Conservation (phyloP, 768 basidiomycete genomes). For the Sporobolomyces roseus region DNA sequence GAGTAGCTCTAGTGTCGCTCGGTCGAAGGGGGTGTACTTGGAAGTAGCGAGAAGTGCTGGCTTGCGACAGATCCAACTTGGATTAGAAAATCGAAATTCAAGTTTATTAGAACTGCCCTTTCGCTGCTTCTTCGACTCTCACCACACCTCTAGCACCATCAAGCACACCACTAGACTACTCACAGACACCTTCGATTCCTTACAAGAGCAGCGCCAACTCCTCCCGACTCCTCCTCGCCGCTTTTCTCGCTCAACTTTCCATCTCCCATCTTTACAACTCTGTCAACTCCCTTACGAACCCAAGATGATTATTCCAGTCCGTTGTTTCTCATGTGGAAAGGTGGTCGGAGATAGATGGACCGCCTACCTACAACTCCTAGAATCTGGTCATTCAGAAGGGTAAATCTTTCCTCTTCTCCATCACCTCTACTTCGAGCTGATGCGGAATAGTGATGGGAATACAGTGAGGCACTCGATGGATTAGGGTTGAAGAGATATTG, state of each 20-base stretch:
- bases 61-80: too few species aligned
- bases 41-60: too few species aligned
- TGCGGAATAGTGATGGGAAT: neutral
- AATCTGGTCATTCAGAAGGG: conserved; percentile 83
- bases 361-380: conserved; percentile 70
- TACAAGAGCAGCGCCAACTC: neutral
- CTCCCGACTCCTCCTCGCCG: neutral
- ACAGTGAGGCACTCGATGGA: conserved; percentile 81
- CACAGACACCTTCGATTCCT: too few species aligned
- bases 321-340: conserved; percentile 87
- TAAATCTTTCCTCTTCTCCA: conserved; percentile 51
- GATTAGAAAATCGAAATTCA: too few species aligned
- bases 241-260: neutral
- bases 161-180: too few species aligned
- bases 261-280: neutral
- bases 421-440: neutral
- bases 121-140: too few species aligned
- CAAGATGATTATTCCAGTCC: conserved; percentile 78
- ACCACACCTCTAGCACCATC: too few species aligned
- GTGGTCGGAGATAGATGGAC: conserved; percentile 95
- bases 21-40: too few species aligned
- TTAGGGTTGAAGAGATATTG: conserved; percentile 89
- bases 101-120: too few species aligned
- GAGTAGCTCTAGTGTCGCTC: too few species aligned
- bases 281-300: neutral